A percentile compares a stretch with the other conserved stretches of the same genome.
phyloP scores from a whole-genome alignment of 768 basidiomycete species.

The Crucibulum laeve region DNA sequence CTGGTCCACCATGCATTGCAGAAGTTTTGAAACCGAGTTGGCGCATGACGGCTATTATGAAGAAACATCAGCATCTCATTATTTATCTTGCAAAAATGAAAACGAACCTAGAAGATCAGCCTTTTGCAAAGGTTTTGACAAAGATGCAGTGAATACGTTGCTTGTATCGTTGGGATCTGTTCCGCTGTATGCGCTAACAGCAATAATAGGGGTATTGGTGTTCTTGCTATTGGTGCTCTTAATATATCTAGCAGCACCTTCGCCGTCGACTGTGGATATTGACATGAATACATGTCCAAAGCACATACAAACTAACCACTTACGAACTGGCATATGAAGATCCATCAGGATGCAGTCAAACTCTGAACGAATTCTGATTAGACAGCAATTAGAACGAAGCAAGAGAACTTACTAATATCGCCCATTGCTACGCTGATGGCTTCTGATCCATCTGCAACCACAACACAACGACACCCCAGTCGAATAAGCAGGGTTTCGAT shows the following conservation, averaged over 20 bases:
- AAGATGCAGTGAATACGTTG: conserved; percentile 73
- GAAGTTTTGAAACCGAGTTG: conserved; percentile 90
- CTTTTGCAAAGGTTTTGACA: conserved; percentile 89
- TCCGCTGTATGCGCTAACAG: conserved; percentile 85
- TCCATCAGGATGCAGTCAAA: conserved; percentile 97
- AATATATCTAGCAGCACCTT: conserved; percentile 95
- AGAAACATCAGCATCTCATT: conserved; percentile 4
- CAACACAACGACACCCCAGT: conserved; percentile 91
- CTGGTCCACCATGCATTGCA: conserved; percentile 54
- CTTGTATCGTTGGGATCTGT: conserved; percentile 59
- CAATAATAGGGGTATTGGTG: conserved; percentile 86
- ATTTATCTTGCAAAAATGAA: neutral
- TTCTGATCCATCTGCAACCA: conserved; percentile 94
- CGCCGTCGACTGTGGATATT: conserved; percentile 71
- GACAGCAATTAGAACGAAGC: conserved; percentile 3
- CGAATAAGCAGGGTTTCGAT: conserved; percentile 92
- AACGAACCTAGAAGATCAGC: conserved; percentile 65
- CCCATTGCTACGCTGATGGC: conserved; percentile 97
- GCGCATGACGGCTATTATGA: conserved; percentile 54
- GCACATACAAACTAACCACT: conserved; percentile 25
- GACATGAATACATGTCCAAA: conserved; percentile 1
- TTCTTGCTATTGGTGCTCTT: conserved; percentile 97
- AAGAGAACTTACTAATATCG: conserved; percentile 78
- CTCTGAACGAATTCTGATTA: conserved; percentile 45
- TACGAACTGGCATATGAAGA: conserved; percentile 89